These are phyloP conservation scores for Scutellaria barbata DNA, from an alignment of 257 asterid genomes.

Conservation along the genomic window DNA sequence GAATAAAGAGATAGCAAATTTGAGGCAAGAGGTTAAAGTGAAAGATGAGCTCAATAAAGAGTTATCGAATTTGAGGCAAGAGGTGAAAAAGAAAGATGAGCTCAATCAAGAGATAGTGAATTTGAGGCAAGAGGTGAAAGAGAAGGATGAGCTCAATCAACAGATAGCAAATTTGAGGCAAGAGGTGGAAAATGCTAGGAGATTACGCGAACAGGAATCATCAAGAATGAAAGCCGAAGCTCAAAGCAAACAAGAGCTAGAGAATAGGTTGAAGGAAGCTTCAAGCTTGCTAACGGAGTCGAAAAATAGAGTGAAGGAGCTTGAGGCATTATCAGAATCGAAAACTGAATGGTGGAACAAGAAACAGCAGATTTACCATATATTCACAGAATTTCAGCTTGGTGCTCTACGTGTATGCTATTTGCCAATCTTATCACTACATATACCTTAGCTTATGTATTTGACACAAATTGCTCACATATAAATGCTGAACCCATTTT, in stretches of 20 bases:
- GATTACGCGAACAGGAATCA: slow-evolving; percentile 29
- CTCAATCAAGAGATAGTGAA: neutral
- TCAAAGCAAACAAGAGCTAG: slow-evolving; percentile 43
- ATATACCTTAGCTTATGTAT: neutral
- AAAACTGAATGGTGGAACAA: slow-evolving; percentile 63
- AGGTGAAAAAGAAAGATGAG: neutral
- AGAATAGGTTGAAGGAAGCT: slow-evolving; percentile 58
- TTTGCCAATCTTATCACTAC: slow-evolving; percentile 11
- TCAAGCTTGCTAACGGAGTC: slow-evolving; percentile 42
- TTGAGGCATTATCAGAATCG: slow-evolving; percentile 58
- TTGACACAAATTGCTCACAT: neutral
- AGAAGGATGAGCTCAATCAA: neutral
- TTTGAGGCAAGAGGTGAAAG: slow-evolving; percentile 3
- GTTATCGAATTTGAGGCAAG: neutral
- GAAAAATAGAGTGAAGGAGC: slow-evolving; percentile 52
- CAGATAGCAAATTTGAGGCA: neutral
- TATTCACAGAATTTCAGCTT: slow-evolving; percentile 79
- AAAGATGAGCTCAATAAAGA: neutral
- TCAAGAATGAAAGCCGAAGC: neutral
- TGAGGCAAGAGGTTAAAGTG: slow-evolving; percentile 30
- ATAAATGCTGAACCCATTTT: neutral
- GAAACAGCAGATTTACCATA: slow-evolving; percentile 61
- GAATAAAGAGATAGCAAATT: slow-evolving; percentile 33
- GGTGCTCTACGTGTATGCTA: slow-evolving; percentile 78
- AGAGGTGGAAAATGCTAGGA: slow-evolving; percentile 27